Base-by-base conservation (phyloP, 73 alveolate species). In the Paramecium primaurelia region DNA sequence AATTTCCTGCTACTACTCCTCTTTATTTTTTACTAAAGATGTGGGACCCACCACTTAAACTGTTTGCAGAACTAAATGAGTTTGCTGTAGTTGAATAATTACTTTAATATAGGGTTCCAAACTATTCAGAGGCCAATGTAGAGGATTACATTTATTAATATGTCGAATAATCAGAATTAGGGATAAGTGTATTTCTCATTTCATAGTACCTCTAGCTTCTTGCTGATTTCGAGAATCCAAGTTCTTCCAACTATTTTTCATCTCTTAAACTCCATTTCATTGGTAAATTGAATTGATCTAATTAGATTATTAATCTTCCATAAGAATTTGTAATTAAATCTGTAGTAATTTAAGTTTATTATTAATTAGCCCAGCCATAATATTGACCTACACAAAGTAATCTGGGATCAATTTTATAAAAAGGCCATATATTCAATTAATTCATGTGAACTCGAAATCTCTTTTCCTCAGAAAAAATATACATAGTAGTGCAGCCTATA, bases 341-440 rank as follows among this genome's bases (percentile, higher is more conserved):
- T 7, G 54, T 18, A 36, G 37, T 87, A 22, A 64, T 77, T 40
- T 18, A 16, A 14, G 34, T 45, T 6, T 32, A 25, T 4, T 38
- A 32, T 6, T 30, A 40, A 64, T 64, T 77, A 34, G 26, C 73
- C 68, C 69, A 59, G n/a, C 96, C 96, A 60, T 68, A 69, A 71
- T 84, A 92, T 47, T 92, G 34, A 22, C 92, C 83, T 96, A 92
- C 92, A 37, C 96, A 92, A 26, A 89, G 58, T 11, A 92, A 59
- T 45, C 92, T 45, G 30, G 83, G 88, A 86, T 92, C 93, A 26
- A 89, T 68, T 68, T 91, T 92, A 60, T 92, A 92, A 40, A 92
- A 92, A 54, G 96, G 96, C 96, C 96, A 92, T 11, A 92, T 14
- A 32, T 92, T 92, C 14, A 92, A 92, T 9, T 86, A 64, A 69